Evolutionary conservation across 805 yeast species (phyloP).

Genomic region (Wickerhamomyces alni): DNA sequence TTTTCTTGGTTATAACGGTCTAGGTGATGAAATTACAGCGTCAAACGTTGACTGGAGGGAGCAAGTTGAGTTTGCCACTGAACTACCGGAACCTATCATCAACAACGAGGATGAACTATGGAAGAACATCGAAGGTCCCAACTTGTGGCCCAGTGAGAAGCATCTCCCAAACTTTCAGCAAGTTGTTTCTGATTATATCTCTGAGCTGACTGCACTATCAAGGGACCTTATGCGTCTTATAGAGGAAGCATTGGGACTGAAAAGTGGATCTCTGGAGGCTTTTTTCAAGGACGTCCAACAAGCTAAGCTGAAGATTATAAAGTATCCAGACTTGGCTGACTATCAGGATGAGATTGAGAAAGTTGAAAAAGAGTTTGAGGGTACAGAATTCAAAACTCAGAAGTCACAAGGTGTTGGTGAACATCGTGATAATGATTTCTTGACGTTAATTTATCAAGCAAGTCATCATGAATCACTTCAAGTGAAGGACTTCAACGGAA

Average conservation of each 20-base stretch:
- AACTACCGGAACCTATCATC: slow-evolving; percentile 38
- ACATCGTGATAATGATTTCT: slow-evolving; percentile 59
- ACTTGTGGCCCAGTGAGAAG: slow-evolving; percentile 35
- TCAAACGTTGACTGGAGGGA: slow-evolving; percentile 43
- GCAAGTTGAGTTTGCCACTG: slow-evolving; percentile 42
- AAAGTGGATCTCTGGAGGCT: slow-evolving; percentile 35
- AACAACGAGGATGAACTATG: slow-evolving; percentile 28
- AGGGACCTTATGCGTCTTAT: slow-evolving; percentile 38
- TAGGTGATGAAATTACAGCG: slow-evolving; percentile 43
- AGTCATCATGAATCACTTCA: slow-evolving; percentile 38
- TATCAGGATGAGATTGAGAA: slow-evolving; percentile 15
- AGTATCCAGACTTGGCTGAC: slow-evolving; percentile 26
- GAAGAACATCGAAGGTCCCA: slow-evolving; percentile 41
- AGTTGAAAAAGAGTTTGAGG: slow-evolving; percentile 38
- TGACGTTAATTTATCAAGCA: slow-evolving; percentile 57
- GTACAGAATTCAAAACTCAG: slow-evolving; percentile 33
- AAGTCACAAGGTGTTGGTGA: slow-evolving; percentile 35
- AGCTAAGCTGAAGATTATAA: slow-evolving; percentile 35
- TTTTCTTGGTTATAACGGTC: slow-evolving; percentile 39
- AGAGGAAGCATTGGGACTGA: slow-evolving; percentile 50
- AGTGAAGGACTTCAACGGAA: slow-evolving; percentile 40
- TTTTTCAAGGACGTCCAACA: slow-evolving; percentile 41
- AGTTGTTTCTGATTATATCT: slow-evolving; percentile 29
- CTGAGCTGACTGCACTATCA: slow-evolving; percentile 39
- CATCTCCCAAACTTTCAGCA: slow-evolving; percentile 31